phyloP scores from a whole-genome alignment of 2,329 filamentous ascomycete species.

The Rutstroemia sydowiana region DNA sequence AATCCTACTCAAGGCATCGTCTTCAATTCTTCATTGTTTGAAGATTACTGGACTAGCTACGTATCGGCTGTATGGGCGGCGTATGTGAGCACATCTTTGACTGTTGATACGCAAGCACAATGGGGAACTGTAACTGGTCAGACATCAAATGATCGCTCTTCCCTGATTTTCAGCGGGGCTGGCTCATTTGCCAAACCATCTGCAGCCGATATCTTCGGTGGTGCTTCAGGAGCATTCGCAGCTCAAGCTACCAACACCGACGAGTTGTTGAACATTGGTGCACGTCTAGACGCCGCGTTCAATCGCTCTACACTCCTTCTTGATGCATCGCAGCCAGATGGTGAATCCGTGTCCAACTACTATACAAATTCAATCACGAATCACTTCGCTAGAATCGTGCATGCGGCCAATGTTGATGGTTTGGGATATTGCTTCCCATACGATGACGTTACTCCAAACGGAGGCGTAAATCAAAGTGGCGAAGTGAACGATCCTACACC shows the following conservation, averaged over 20 bases:
- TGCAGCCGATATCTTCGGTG: slow-evolving; percentile 57
- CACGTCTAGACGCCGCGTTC: slow-evolving; percentile 67
- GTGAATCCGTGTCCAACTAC: slow-evolving; percentile 40
- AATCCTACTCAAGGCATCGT: slow-evolving; percentile 33
- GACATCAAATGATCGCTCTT: slow-evolving; percentile 14
- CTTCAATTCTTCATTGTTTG: slow-evolving; percentile 35
- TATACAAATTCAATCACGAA: slow-evolving; percentile 52
- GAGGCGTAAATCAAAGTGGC: slow-evolving; percentile 53
- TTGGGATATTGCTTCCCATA: slow-evolving; percentile 66
- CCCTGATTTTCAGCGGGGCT: slow-evolving; percentile 35
- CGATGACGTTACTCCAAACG: slow-evolving; percentile 56
- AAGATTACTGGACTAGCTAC: slow-evolving; percentile 38
- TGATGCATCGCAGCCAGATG: slow-evolving; percentile 44
- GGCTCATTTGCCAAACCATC: slow-evolving; percentile 48
- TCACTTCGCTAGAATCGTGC: slow-evolving; percentile 59
- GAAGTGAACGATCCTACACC: slow-evolving; percentile 41
- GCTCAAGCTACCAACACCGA: slow-evolving; percentile 17
- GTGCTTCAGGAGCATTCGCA: slow-evolving; percentile 54
- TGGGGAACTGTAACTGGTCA: slow-evolving; percentile 45
- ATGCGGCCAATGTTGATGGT: slow-evolving; percentile 50
- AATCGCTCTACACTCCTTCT: slow-evolving; percentile 63
- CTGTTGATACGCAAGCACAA: slow-evolving; percentile 58
- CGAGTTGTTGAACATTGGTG: slow-evolving; percentile 54
- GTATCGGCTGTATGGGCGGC: slow-evolving; percentile 38
- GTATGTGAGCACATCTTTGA: slow-evolving; percentile 37